Evolutionary conservation across 768 basidiomycete species (phyloP), one percentile per base, ranked within the genome.

Genomic region (Pholiota microspora): DNA sequence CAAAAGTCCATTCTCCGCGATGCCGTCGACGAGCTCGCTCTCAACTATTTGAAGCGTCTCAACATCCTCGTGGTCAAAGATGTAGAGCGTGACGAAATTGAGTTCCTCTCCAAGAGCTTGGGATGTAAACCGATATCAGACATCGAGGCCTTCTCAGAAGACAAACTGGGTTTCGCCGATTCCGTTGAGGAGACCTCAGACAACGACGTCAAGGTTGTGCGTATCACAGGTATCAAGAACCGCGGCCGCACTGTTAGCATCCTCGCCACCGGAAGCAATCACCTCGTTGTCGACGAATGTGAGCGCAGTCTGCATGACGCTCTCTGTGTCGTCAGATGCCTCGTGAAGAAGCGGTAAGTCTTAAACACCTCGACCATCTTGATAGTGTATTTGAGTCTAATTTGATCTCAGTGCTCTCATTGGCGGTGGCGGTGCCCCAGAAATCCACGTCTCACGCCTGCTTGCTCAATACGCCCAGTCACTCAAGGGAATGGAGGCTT

Each of bases 1-100:
- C 97, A 99, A 79, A 99, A 99, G 71, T 98, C 97, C 40, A 99
- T 99, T 67, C 83, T 99, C 38, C 92, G 97, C 49, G 97, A 99
- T 65, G 97, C 96, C n/a, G 95, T 98, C 53, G 97, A 96, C 69
- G 97, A 98, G 57, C 88, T 94, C 18, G 94, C 97, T 6, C 88
- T 99, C 57, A 94, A 92, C 69, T 98, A 98, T 83, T 85, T 99
- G 60, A 94, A 97, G 67, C 90, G 94, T 57, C 85, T 99, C 56
- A 94, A 94, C 67, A 99, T 99, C 67, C 81, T 98, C 38, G 95
- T 89, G 54, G 86, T 98, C 61, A 98, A 98, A 73, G 96, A 99
- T 65, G 87, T 99, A 32, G 97, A 99, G 67, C 90, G 97, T 54
- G 97, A 99, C 68, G 97, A 99, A 69, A 98, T 99, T 57, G 92